A percentile compares a stretch with the other conserved stretches of the same genome.
phyloP scores from a whole-genome alignment of 805 yeast genomes.

The Isabelozyma rhagii region DNA sequence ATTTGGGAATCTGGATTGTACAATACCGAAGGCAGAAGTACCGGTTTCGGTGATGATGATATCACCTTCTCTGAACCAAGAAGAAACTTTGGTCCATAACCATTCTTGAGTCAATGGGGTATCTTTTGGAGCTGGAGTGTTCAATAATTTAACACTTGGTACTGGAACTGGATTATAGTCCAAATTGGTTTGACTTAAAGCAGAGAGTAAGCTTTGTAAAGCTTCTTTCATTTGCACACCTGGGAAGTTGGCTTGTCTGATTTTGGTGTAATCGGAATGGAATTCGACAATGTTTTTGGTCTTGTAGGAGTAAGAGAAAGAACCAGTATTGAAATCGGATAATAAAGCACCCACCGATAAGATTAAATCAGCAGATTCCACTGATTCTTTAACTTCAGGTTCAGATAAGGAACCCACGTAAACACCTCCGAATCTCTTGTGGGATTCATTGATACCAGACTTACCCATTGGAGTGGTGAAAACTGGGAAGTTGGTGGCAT shows the following conservation, averaged over 20 bases:
- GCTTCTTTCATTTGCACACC: constrained; percentile 66
- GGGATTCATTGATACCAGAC: constrained; percentile 69
- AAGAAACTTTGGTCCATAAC: constrained; percentile 58
- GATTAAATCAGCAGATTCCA: constrained; percentile 71
- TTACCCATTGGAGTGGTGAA: constrained; percentile 92
- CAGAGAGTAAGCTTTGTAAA: constrained; percentile 18
- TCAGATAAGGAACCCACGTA: constrained; percentile 79
- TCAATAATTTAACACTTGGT: constrained; percentile 44
- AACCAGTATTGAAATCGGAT: constrained; percentile 89
- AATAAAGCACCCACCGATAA: constrained; percentile 78
- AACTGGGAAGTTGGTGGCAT: constrained; percentile 72
- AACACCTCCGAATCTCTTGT: constrained; percentile 77
- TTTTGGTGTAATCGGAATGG: constrained; percentile 74
- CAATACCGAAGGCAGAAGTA: constrained; percentile 66
- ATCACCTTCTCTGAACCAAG: constrained; percentile 60
- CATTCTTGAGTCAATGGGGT: constrained; percentile 51
- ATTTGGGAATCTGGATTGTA: constrained; percentile 58
- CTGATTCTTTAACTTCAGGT: constrained; percentile 69
- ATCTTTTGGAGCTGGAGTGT: constrained; percentile 27
- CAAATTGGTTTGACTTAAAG: constrained; percentile 20
- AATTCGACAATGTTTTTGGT: constrained; percentile 75
- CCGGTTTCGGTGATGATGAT: constrained; percentile 66
- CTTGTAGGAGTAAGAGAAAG: constrained; percentile 72
- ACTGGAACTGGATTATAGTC: constrained; percentile 49
- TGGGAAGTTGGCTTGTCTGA: constrained; percentile 66